Percentiles rank a stretch among this genome's conserved stretches.
Evolutionary conservation across 345 rosid species (phyloP).

Genomic region (Microthlaspi erraticum): DNA sequence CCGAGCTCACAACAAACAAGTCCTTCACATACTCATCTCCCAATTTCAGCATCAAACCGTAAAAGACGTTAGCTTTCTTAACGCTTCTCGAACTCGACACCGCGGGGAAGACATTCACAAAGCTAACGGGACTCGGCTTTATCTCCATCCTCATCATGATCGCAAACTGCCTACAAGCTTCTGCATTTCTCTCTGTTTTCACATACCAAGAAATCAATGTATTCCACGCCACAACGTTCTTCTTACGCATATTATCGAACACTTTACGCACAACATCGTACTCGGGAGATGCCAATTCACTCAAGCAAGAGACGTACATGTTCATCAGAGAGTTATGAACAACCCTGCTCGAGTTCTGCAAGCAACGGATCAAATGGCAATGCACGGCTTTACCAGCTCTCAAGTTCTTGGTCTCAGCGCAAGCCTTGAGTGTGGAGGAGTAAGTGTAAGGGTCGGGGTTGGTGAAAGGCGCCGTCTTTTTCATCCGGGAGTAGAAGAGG

Average conservation of each 20-base stretch:
- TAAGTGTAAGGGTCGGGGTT: constrained; percentile 72
- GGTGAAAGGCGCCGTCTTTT: constrained; percentile 53
- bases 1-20: constrained; percentile 75
- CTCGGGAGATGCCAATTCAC: constrained; percentile 39
- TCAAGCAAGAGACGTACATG: constrained; percentile 71
- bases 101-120: constrained; percentile 82
- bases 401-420: constrained; percentile 62
- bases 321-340: constrained; percentile 81
- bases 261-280: constrained; percentile 65
- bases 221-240: constrained; percentile 86
- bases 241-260: constrained; percentile 66
- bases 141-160: constrained; percentile 70
- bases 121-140: constrained; percentile 73
- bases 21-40: constrained; percentile 68
- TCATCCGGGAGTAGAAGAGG: constrained; percentile 71
- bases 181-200: constrained; percentile 60
- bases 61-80: constrained; percentile 58
- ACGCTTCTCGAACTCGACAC: constrained; percentile 52
- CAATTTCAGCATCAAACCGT: constrained; percentile 67
- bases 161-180: constrained; percentile 63
- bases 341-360: constrained; percentile 69
- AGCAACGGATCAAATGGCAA: constrained; percentile 74
- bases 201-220: constrained; percentile 80
- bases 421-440: constrained; percentile 87
- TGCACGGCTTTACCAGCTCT: constrained; percentile 73